Conservation (phyloP, 208 protist genomes). For the Acanthamoeba rhysodes region DNA sequence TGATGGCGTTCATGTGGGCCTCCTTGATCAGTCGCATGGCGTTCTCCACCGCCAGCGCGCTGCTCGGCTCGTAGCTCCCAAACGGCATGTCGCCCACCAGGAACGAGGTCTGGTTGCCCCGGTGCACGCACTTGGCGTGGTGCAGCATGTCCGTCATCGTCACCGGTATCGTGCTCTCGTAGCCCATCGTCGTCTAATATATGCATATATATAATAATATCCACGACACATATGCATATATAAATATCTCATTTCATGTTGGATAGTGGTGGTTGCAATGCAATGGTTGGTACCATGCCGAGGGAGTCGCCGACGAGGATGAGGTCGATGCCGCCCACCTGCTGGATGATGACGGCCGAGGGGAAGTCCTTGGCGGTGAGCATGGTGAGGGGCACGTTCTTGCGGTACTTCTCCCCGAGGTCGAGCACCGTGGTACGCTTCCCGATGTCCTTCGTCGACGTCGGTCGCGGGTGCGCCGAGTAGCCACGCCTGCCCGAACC, state of each 20-base stretch:
- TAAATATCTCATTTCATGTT: too few species aligned
- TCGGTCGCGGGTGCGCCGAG: slow-evolving; percentile 59
- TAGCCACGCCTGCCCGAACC: background rate
- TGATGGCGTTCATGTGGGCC: slow-evolving; percentile 88
- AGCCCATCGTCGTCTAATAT: slow-evolving; percentile 82
- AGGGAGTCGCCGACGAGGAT: slow-evolving; percentile 92
- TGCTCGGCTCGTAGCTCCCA: slow-evolving; percentile 87
- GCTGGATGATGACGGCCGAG: slow-evolving; percentile 83
- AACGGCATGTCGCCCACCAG: slow-evolving; percentile 91
- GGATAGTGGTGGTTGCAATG: too few species aligned
- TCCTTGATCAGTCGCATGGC: slow-evolving; percentile 79
- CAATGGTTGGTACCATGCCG: slow-evolving; percentile 84
- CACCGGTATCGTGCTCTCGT: slow-evolving; percentile 87
- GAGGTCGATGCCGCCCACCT: slow-evolving; percentile 86
- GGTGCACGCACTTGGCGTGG: slow-evolving; percentile 69
- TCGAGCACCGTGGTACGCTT: slow-evolving; percentile 53
- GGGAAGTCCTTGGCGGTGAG: slow-evolving; percentile 91
- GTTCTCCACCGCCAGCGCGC: slow-evolving; percentile 80
- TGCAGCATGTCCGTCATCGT: slow-evolving; percentile 88
- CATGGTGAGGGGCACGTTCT: slow-evolving; percentile 85
- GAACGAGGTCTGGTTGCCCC: slow-evolving; percentile 70
- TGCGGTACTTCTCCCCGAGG: slow-evolving; percentile 72
- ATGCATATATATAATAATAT: background rate
- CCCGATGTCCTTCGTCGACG: slow-evolving; percentile 58
- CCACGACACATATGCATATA: background rate